A percentile compares a stretch with the other conserved stretches of the same genome.
Evolutionary conservation across 139 green algal species (phyloP).

Genomic region (Tetradesmus obliquus): DNA sequence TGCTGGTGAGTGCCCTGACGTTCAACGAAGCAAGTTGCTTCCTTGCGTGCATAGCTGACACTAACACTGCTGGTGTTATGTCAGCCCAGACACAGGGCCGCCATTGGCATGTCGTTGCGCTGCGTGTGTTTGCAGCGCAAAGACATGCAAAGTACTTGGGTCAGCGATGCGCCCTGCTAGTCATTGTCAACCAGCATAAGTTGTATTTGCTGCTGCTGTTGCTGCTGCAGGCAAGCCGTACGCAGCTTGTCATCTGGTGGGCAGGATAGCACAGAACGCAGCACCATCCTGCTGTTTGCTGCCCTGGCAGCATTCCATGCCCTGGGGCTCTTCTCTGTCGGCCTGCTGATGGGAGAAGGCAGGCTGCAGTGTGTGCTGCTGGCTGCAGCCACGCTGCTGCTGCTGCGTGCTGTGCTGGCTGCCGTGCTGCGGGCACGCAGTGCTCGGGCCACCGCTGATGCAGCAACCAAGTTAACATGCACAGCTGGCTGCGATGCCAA

Average conservation of each 20-base stretch:
- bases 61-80: neutral
- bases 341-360: conserved; percentile 72
- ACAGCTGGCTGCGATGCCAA: conserved; percentile 1
- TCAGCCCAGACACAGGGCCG: neutral
- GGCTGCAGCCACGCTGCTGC: conserved; percentile 35
- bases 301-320: conserved; percentile 48
- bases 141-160: neutral
- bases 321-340: conserved; percentile 65
- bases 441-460: neutral
- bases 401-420: conserved; percentile 32
- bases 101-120: neutral
- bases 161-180: neutral
- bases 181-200: neutral
- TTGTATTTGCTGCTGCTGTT: neutral
- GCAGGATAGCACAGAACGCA: neutral
- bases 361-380: conserved; percentile 58
- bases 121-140: neutral
- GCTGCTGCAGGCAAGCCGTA: conserved; percentile 2
- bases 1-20: conserved; percentile 26
- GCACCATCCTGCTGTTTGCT: neutral
- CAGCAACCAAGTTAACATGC: neutral
- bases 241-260: neutral
- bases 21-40: neutral
- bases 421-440: conserved; percentile 15
- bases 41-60: neutral